phyloP scores from a whole-genome alignment of 192 early-diverging fungal genomes.

The Mortierella alpina region DNA sequence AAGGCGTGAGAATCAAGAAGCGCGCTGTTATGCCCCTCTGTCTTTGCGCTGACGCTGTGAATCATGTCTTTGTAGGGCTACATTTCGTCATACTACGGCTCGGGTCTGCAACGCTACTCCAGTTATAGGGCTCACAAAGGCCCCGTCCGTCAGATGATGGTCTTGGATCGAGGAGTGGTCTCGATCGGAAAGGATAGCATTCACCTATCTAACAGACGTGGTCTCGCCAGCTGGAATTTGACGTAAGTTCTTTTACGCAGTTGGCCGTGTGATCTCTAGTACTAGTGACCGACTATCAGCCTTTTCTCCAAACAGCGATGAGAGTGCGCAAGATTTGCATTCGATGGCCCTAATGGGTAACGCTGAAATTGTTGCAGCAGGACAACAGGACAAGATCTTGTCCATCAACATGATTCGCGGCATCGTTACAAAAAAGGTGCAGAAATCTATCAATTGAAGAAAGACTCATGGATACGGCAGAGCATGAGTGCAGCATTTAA shows the following conservation, averaged over 20 bases:
- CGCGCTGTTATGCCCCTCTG: neutral
- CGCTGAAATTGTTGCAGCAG: conserved; percentile 68
- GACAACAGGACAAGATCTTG: conserved; percentile 65
- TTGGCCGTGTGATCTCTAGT: neutral
- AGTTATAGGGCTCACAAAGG: conserved; percentile 73
- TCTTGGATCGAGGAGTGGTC: conserved; percentile 70
- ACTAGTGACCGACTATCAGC: neutral
- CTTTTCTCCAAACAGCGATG: conserved; percentile 48
- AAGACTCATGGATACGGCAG: neutral
- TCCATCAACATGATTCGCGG: conserved; percentile 61
- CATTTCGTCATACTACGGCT: conserved; percentile 71
- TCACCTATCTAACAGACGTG: conserved; percentile 69
- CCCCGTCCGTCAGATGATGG: conserved; percentile 74
- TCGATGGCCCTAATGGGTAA: conserved; percentile 68
- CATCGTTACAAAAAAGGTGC: conserved; percentile 56
- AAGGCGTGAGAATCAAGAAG: neutral
- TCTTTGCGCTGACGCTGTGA: conserved; percentile 1
- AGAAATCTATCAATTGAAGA: conserved; percentile 31
- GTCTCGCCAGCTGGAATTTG: conserved; percentile 64
- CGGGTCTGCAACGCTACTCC: conserved; percentile 76
- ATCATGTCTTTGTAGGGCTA: conserved; percentile 64
- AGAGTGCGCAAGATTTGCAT: conserved; percentile 60
- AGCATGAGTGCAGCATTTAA: conserved; percentile 13
- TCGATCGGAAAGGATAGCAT: conserved; percentile 70
- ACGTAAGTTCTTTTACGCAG: conserved; percentile 53